phyloP scores from a whole-genome alignment of 768 basidiomycete species.

The Rhodosporidiobolus odoratus region DNA sequence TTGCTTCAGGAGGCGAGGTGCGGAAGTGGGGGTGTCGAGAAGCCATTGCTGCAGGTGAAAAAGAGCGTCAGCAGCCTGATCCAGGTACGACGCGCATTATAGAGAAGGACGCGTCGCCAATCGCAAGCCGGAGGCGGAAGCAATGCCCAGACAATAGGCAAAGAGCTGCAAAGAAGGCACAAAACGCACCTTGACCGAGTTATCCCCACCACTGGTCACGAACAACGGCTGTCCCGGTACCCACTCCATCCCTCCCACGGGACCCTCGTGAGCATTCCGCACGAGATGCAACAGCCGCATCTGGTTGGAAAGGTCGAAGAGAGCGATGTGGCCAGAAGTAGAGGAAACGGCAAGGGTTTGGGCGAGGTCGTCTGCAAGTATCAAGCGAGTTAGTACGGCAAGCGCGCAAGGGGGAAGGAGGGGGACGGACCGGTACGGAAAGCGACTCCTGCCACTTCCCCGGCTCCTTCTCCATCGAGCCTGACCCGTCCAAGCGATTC shows the following conservation, averaged over 20 bases:
- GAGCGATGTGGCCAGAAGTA: conserved; percentile 75
- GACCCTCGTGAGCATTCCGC: conserved; percentile 80
- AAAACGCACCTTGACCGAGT: conserved; percentile 75
- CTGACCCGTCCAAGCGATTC: conserved; percentile 81
- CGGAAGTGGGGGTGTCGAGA: conserved; percentile 80
- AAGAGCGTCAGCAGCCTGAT: not conserved
- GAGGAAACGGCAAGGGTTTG: conserved; percentile 83
- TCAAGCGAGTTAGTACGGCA: not conserved
- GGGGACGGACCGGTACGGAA: conserved; percentile 71
- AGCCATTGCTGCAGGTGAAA: conserved; percentile 76
- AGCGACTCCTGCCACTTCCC: conserved; percentile 53
- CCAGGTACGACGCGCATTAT: not conserved
- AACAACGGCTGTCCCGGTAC: conserved; percentile 85
- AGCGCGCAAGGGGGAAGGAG: not conserved
- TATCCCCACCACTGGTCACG: conserved; percentile 85
- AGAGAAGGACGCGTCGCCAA: not conserved
- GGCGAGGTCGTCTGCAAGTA: conserved; percentile 56
- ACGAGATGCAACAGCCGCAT: conserved; percentile 78
- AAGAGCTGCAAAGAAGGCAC: not conserved
- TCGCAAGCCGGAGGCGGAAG: too few relatives aligned
- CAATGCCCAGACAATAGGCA: too few relatives aligned
- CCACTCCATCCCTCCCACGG: conserved; percentile 80
- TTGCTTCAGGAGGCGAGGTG: conserved; percentile 83
- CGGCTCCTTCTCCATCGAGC: conserved; percentile 79
- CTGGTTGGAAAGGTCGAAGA: conserved; percentile 84